Conservation (phyloP, 1,139 yeast genomes). For the Nadsonia commutata region DNA sequence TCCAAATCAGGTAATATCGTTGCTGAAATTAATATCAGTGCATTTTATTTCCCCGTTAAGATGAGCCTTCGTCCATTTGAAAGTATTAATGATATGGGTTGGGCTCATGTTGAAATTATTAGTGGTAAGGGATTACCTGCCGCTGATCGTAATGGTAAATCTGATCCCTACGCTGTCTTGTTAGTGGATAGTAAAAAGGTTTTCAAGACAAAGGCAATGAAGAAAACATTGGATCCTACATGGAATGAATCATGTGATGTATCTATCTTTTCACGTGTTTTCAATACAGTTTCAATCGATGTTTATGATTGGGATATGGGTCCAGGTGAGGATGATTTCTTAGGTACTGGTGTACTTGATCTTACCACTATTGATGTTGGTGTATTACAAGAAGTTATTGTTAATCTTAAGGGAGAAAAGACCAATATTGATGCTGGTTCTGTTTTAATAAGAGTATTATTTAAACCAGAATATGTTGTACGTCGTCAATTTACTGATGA, state of each 20-base stretch:
- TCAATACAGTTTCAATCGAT: conserved; percentile 41
- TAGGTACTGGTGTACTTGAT: conserved; percentile 53
- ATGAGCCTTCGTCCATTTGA: conserved; percentile 62
- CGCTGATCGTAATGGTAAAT: conserved; percentile 80
- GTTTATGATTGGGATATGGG: conserved; percentile 91
- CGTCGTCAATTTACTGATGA: conserved; percentile 20
- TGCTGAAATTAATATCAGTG: conserved; percentile 37
- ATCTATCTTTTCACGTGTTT: conserved; percentile 43
- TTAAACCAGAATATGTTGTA: conserved; percentile 52
- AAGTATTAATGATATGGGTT: conserved; percentile 63
- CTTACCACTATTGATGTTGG: conserved; percentile 48
- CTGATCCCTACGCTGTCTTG: conserved; percentile 77
- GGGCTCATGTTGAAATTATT: conserved; percentile 42
- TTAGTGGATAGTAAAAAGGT: conserved; percentile 48
- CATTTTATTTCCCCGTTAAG: conserved; percentile 67
- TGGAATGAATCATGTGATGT: conserved; percentile 60
- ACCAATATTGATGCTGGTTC: conserved; percentile 34
- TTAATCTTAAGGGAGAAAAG: conserved; percentile 36
- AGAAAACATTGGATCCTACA: conserved; percentile 74
- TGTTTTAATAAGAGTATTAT: conserved; percentile 38
- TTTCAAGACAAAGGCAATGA: conserved; percentile 62
- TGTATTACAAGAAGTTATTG: conserved; percentile 36
- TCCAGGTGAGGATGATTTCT: conserved; percentile 62
- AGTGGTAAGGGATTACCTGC: conserved; percentile 61
- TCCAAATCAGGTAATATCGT: conserved; percentile 26